Evolutionary conservation across 768 basidiomycete species (phyloP), one percentile per base, ranked within the genome.

Genomic region (Lactifluus hygrophoroides): DNA sequence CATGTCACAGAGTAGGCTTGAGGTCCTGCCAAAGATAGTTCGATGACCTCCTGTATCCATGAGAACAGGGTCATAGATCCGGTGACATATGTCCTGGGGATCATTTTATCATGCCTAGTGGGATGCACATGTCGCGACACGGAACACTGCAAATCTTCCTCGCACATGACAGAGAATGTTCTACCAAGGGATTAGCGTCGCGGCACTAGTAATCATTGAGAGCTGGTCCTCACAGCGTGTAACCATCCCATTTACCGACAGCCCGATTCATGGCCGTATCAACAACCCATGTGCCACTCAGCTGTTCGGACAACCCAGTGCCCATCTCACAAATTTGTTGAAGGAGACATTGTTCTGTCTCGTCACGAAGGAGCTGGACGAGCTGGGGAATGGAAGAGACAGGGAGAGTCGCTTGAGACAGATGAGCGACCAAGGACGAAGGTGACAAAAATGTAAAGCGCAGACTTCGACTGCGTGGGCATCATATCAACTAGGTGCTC

Each of bases 171-270:
- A 2, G 49, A 56, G 37, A 60, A 56, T 32, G 54, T 60, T 37
- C 59, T 60, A 17, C 35, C 14, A 37, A 25, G 13, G 25, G 32
- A 45, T 56, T n/a, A 57, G 38, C 28, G 17, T 2, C 14, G 47
- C 5, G 16, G 10, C 2, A 13, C n/a, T n/a, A 10, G 17, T 37
- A 7, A 43, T 34, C 16, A 28, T 28, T n/a, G 25, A 25, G 23
- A n/a, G 17, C 42, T 51, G 13, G 28, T 19, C 79, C 88, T 69
- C 66, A 90, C 89, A 90, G 61, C 19, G 85, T 82, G 62, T 80
- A 83, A 3, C 86, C 85, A 63, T 90, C 88, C 88, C 89, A 90
- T 66, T 86, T 77, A 7, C 86, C 89, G 23, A 91, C 80, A 21
- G 73, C 73, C 52, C 75, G 70, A 44, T 84, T 83, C 56, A 82